Base-by-base conservation (phyloP, 768 basidiomycete species). In the Kwoniella sp. region DNA sequence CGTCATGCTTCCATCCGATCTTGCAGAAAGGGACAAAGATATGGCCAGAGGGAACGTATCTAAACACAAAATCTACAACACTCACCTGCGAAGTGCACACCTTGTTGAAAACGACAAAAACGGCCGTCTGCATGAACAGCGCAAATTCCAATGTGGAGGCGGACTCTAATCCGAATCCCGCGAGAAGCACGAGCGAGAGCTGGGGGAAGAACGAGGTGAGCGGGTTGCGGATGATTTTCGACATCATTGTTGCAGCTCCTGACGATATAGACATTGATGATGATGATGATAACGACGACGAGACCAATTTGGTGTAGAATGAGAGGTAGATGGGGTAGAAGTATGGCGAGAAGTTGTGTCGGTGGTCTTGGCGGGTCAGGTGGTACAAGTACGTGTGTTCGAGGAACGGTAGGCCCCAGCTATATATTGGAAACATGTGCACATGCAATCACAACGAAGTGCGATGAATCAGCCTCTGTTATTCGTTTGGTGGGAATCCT, bases 301-400 rank as follows among this genome's bases (percentile, higher is more conserved):
- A 73, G 17, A 91, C 4, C 17, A 7, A 17, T 9, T 3, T 45
- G 41, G 8, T 45, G 41, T 45, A 89, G 73, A 93, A 90, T 0
- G 88, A 88, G 60, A 98, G 87, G 80, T 98, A 97, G 41, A 90
- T 92, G 34, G 90, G 87, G 79, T 98, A 97, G 82, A 96, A 98
- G 82, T 97, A 96, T 0, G 93, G 91, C 5, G 94, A 93, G 82
- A 99, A 98, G 80, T 99, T 99, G 81, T 98, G 96, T 61, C 95
- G 89, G 73, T 98, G 94, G 81, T 99, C 96, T 22, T 91, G 87
- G 22, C 96, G 87, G 68, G 89, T 86, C 11, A 92, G 82, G 71
- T 98, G 96, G 79, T 98, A 98, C 15, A 98, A 84, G 79, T 93
- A 98, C 0, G 96, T 88, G 78, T 98, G 90, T 61, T 90, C 84